Percentiles rank a stretch among this genome's conserved stretches.
Evolutionary conservation across 352 stramenopile species (phyloP).

Genomic region (Phytopythium cucurbitacearum): DNA sequence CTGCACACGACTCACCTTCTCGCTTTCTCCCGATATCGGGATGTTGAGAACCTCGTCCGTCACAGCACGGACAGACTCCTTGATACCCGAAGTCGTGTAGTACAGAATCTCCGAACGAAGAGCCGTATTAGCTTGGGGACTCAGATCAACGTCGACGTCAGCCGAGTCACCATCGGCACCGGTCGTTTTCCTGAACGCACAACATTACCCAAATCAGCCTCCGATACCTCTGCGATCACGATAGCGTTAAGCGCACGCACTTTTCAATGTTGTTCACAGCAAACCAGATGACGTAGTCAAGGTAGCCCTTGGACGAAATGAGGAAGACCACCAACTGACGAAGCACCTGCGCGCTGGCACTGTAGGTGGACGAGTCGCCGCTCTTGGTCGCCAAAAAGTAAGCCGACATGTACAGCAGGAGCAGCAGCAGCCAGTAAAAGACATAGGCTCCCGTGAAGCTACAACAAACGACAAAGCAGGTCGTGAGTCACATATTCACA

Average conservation of each 20-base stretch:
- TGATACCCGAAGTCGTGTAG: conserved; percentile 89
- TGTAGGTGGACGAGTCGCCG: conserved; percentile 33
- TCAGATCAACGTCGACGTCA: conserved; percentile 83
- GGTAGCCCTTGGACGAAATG: conserved; percentile 78
- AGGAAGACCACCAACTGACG: conserved; percentile 82
- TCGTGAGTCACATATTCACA: neutral
- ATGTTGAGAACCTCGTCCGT: conserved; percentile 74
- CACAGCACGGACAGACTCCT: conserved; percentile 74
- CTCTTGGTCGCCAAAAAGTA: conserved; percentile 83
- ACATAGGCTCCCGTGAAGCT: conserved; percentile 85
- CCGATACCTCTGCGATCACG: neutral
- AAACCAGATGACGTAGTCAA: conserved; percentile 90
- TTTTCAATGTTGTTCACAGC: conserved; percentile 86
- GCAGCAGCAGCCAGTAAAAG: conserved; percentile 85
- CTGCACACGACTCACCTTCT: conserved; percentile 30
- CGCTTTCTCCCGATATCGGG: conserved; percentile 71
- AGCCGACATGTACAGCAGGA: conserved; percentile 88
- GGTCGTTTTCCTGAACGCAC: conserved; percentile 22
- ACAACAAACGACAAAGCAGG: conserved; percentile 1
- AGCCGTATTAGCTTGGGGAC: conserved; percentile 85
- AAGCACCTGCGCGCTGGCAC: conserved; percentile 64
- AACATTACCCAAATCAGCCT: neutral
- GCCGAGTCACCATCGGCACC: conserved; percentile 55
- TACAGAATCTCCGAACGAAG: conserved; percentile 87
- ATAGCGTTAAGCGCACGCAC: conserved; percentile 11